Evolutionary conservation across 1,139 yeast species (phyloP).

Genomic region (Taphrina confusa): DNA sequence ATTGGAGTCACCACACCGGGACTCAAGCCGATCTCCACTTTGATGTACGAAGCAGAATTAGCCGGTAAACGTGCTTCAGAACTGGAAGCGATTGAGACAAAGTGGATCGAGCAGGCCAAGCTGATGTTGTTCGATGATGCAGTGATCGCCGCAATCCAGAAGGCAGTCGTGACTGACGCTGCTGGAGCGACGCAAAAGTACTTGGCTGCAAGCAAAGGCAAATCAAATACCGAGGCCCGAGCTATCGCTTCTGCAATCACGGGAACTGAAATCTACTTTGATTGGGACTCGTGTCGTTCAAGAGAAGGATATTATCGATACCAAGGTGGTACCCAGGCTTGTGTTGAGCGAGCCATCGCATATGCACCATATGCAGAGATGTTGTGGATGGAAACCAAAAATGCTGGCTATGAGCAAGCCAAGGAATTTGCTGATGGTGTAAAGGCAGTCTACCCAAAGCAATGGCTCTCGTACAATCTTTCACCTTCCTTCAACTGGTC

Average conservation of each 20-base stretch:
- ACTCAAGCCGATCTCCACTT: conserved; percentile 69
- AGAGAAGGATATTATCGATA: conserved; percentile 97
- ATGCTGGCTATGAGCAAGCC: conserved; percentile 92
- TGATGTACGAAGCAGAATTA: conserved; percentile 78
- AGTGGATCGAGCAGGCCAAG: conserved; percentile 83
- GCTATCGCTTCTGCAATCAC: conserved; percentile 70
- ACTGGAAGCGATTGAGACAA: conserved; percentile 71
- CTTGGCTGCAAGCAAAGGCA: conserved; percentile 57
- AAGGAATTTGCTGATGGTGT: conserved; percentile 93
- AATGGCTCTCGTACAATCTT: conserved; percentile 94
- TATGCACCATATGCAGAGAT: conserved; percentile 93
- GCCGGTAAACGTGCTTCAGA: conserved; percentile 71
- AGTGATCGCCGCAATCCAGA: conserved; percentile 72
- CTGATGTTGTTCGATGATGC: conserved; percentile 90
- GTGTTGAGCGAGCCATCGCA: conserved; percentile 95
- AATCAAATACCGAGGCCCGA: conserved; percentile 79
- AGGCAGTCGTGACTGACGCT: conserved; percentile 64
- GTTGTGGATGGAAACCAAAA: conserved; percentile 98
- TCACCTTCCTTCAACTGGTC: conserved; percentile 99
- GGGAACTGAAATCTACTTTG: conserved; percentile 83
- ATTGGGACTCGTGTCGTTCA: conserved; percentile 96
- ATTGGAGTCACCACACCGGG: conserved; percentile 89
- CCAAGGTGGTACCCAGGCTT: conserved; percentile 96
- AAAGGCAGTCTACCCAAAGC: conserved; percentile 74
- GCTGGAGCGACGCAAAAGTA: conserved; percentile 56